Conservation (phyloP, 768 basidiomycete species). For the Naganishia vaughanmartiniae region DNA sequence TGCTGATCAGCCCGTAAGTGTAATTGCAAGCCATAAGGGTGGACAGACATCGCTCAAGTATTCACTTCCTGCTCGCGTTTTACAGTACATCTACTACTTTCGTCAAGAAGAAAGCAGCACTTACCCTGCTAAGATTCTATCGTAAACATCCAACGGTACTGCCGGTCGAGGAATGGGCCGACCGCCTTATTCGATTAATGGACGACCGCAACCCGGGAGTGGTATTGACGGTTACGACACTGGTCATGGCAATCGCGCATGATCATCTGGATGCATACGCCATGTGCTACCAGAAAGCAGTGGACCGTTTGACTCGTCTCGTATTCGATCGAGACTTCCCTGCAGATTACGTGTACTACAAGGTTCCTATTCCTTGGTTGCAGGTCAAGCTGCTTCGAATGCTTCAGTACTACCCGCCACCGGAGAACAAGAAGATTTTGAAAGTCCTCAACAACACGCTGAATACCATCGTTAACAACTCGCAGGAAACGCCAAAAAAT, state of each 20-base stretch:
- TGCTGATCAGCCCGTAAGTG: constrained; percentile 89
- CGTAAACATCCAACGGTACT: constrained; percentile 94
- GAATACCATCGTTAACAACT: constrained; percentile 82
- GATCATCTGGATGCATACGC: constrained; percentile 85
- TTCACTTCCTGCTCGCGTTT: background rate
- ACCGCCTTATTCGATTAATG: constrained; percentile 91
- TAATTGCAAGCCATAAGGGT: background rate
- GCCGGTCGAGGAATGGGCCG: constrained; percentile 89
- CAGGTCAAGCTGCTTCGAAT: constrained; percentile 92
- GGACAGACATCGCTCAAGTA: background rate
- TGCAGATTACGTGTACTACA: constrained; percentile 91
- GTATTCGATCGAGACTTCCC: constrained; percentile 86
- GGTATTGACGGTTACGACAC: constrained; percentile 84
- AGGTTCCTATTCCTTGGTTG: constrained; percentile 94
- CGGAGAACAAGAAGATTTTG: constrained; percentile 80
- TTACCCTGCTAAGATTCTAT: constrained; percentile 87
- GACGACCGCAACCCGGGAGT: constrained; percentile 92
- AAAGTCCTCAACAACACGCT: constrained; percentile 76
- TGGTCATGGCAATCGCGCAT: constrained; percentile 91
- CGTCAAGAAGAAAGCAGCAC: constrained; percentile 96
- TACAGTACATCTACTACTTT: constrained; percentile 85
- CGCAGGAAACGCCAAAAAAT: constrained; percentile 78
- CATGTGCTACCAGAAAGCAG: constrained; percentile 91
- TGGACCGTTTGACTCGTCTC: constrained; percentile 82
- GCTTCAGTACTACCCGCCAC: constrained; percentile 91